Conservation (phyloP, 495 filamentous ascomycete genomes). For the Staphylotrichum tortipilum region DNA sequence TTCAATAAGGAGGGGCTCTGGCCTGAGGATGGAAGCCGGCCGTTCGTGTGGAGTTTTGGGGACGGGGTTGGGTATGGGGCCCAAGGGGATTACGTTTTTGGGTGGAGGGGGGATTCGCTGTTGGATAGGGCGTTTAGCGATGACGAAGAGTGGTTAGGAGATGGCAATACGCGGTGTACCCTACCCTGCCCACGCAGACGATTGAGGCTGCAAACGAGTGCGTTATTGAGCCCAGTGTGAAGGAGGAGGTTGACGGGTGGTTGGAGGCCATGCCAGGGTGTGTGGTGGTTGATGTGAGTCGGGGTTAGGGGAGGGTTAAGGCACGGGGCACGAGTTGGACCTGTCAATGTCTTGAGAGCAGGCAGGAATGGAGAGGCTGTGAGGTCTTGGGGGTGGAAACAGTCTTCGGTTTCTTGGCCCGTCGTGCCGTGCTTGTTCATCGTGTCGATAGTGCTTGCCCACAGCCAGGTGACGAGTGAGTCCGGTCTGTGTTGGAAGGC, state of each 20-base stretch:
- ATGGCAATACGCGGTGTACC: background rate
- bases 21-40: constrained; percentile 14
- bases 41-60: constrained; percentile 19
- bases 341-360: background rate
- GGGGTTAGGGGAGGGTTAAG: background rate
- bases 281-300: background rate
- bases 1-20: constrained; percentile 33
- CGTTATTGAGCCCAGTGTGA: background rate
- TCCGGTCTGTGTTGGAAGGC: no score
- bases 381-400: no score
- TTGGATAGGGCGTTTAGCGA: background rate
- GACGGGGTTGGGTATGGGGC: constrained; percentile 24
- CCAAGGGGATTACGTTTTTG: constrained; percentile 69
- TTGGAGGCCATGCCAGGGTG: background rate
- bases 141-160: background rate
- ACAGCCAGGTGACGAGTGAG: no score
- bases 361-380: background rate
- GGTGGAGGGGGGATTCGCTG: constrained; percentile 58
- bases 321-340: no score
- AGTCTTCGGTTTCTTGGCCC: no score
- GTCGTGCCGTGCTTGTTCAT: no score
- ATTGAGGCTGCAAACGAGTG: background rate
- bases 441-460: no score
- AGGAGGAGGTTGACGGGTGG: background rate
- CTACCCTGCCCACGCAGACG: background rate